Evolutionary conservation across 1,284 basidiomycete species (phyloP).

Genomic region (Meripilus lineatus): DNA sequence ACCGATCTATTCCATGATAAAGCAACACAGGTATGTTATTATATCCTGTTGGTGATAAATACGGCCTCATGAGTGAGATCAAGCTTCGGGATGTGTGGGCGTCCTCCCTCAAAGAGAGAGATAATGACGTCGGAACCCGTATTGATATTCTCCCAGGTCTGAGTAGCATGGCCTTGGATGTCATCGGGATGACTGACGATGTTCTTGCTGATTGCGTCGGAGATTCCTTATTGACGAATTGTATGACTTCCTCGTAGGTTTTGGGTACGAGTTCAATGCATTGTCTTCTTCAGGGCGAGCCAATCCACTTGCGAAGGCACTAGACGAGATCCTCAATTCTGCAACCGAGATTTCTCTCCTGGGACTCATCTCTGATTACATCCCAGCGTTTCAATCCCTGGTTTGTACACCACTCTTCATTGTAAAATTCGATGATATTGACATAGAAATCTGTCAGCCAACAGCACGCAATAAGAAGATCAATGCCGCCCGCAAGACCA

Average conservation of each 20-base stretch:
- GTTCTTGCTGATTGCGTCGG: constrained; percentile 27
- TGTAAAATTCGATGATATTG: constrained; percentile 6
- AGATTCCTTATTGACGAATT: background rate
- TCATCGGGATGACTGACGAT: constrained; percentile 44
- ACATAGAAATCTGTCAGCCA: constrained; percentile 19
- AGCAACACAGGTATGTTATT: constrained; percentile 21
- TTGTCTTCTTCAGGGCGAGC: constrained; percentile 30
- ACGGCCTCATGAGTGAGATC: background rate
- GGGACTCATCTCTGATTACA: constrained; percentile 30
- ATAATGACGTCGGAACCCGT: constrained; percentile 12
- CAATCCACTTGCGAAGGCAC: constrained; percentile 48
- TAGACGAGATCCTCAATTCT: constrained; percentile 26
- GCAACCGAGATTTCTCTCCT: constrained; percentile 17
- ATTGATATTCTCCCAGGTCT: constrained; percentile 39
- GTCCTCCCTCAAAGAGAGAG: constrained; percentile 8
- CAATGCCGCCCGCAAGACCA: constrained; percentile 22
- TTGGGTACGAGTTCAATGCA: constrained; percentile 40
- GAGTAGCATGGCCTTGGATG: constrained; percentile 42
- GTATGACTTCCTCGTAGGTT: constrained; percentile 2
- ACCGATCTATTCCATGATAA: constrained; percentile 30
- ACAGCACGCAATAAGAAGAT: constrained; percentile 20
- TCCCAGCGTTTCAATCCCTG: constrained; percentile 35
- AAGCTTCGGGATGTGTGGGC: constrained; percentile 28
- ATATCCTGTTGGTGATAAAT: background rate
- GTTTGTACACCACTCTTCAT: constrained; percentile 25